Evolutionary conservation across 179 eudicot genomes (phyloP), one percentile per base, ranked within the genome.

Genomic region (Nepenthes alata): DNA sequence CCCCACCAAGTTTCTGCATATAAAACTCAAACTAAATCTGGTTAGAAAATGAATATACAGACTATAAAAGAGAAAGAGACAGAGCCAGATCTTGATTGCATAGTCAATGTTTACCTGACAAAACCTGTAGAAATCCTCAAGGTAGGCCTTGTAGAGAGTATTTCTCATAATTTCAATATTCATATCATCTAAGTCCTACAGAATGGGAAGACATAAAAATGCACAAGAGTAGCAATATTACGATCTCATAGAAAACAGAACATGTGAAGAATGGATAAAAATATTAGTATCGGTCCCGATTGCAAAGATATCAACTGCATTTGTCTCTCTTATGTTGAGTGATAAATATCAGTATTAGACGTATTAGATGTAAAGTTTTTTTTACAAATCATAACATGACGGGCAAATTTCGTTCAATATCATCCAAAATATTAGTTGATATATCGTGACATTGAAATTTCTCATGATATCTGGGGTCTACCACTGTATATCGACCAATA

Each of bases 151-250:
- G 79, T 91, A 91, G 8, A 91, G 88, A 34, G 98, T 89, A 67
- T 91, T 91, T 80, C 98, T 81, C 98, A 91, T 91, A 65, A 91
- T 91, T 67, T 91, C 98, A 65, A 91, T 91, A 81, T 91, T 91
- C 98, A 91, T 91, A 74, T 91, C 98, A 80, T 91, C 98, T 86
- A 91, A 77, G 76, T 91, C 98, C 98, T 91, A 69, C 39, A 59
- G 52, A 59, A 53, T 1, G 39, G 25, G 58, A 47, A 41, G 51
- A 37, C 11, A 65, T 6, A 57, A 53, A 15, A 47, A 56, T 2
- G 34, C 6, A 39, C 47, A 58, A n/a, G 47, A 8, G 61, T 37
- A 36, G 16, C 25, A 65, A 14, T 65, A 35, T 14, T 2, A 2
- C 35, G 35, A 57, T 5, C 37, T 14, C 53, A 53, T 11, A 47